A percentile compares a stretch with the other conserved stretches of the same genome.
phyloP scores from a whole-genome alignment of 192 early-diverging fungal species.

The Pecoramyces ruminantium region DNA sequence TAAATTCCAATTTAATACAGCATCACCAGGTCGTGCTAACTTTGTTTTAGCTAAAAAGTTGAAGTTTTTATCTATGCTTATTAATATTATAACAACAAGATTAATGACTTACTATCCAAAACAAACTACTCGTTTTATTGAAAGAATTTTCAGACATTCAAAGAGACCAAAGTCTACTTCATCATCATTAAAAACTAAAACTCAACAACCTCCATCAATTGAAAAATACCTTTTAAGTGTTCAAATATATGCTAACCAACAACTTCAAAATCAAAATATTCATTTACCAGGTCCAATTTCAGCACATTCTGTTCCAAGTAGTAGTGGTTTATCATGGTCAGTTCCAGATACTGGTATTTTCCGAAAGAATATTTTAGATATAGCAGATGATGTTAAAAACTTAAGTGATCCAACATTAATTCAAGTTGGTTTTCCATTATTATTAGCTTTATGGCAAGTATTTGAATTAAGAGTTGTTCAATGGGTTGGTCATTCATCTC shows the following conservation, averaged over 20 bases:
- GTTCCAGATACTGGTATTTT: background rate
- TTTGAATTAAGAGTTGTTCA: conserved; percentile 29
- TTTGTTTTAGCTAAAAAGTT: conserved; percentile 18
- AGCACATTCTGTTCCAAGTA: background rate
- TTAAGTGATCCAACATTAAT: background rate
- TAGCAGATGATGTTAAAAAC: background rate
- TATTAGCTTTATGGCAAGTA: conserved; percentile 34
- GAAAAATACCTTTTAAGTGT: background rate
- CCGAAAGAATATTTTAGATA: background rate
- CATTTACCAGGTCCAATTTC: background rate
- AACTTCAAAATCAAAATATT: background rate
- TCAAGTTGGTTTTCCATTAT: conserved; percentile 21
- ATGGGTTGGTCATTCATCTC: conserved; percentile 21
- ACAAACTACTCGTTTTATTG: conserved; percentile 23
- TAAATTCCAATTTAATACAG: conserved; percentile 11
- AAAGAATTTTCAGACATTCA: conserved; percentile 1
- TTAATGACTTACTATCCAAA: conserved; percentile 14
- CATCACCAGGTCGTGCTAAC: conserved; percentile 9
- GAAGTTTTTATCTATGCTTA: conserved; percentile 21
- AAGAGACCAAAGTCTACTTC: background rate
- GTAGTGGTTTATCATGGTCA: conserved; percentile 1
- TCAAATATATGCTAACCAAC: background rate
- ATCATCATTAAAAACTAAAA: conserved; percentile 1
- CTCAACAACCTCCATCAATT: conserved; percentile 4
- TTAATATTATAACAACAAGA: conserved; percentile 21